Conservation (phyloP, 2,329 filamentous ascomycete species). For the Sporothrix dimorphospora region DNA sequence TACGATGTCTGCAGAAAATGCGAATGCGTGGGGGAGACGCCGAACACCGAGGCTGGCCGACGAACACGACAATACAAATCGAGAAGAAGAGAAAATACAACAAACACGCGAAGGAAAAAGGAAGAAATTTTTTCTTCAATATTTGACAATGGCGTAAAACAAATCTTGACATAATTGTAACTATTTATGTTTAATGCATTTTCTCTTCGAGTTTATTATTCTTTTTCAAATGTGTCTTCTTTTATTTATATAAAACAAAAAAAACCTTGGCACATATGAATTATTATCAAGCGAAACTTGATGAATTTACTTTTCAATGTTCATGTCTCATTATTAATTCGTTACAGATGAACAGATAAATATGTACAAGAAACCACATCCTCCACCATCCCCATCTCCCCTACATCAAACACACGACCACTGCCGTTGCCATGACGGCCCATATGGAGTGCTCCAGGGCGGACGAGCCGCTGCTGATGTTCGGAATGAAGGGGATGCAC, state of each 20-base stretch:
- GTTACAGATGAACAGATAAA: not conserved
- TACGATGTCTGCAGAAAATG: not conserved
- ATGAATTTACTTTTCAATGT: not conserved
- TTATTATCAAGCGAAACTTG: not conserved
- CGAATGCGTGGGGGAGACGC: not conserved
- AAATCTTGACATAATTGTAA: no score
- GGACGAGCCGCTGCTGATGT: slow-evolving; percentile 1
- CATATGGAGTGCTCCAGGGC: not conserved
- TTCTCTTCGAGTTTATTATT: no score
- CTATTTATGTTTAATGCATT: no score
- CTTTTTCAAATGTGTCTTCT: no score
- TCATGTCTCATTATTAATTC: slow-evolving; percentile 5
- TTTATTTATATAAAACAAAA: no score
- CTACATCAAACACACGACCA: not conserved
- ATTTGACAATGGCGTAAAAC: no score
- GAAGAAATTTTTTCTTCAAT: no score
- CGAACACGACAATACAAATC: not conserved
- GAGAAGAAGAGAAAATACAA: not conserved
- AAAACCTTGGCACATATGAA: not conserved
- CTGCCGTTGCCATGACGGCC: not conserved
- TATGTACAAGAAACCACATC: not conserved
- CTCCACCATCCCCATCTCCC: no score
- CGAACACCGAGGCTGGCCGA: slow-evolving; percentile 27
- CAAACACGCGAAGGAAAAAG: no score
- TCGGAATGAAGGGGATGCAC: not conserved